Evolutionary conservation across 2,329 filamentous ascomycete genomes (phyloP), one percentile per base, ranked within the genome.

Genomic region (Tolypocladium guangdongense): DNA sequence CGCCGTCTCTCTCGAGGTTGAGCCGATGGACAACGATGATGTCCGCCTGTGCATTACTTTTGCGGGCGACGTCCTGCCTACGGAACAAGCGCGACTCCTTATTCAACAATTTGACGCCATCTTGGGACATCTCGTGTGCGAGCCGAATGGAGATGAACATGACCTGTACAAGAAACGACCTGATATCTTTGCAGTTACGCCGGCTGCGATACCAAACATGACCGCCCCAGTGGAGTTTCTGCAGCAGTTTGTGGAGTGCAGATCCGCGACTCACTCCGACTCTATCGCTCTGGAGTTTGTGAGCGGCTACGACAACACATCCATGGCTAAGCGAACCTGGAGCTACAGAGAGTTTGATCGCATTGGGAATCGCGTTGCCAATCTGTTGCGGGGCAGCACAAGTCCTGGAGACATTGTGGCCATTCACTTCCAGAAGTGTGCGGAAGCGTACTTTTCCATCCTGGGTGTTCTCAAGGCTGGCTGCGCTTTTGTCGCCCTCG

Each of bases 381-480:
- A 85, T 52, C 65, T 91, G 14, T 71, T 95, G 1, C 64, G 73
- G 1, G 59, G 66, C 0, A 66, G 74, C 22, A 77, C 81, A 0
- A 57, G 65, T 0, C 72, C 79, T 0, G 85, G 87, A 72, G 66
- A 63, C 30, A 81, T 91, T 5, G 74, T 95, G 24, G 88, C 83
- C 0, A 77, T 92, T 10, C 90, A 87, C 63, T 95, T 95, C 62
- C 83, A 90, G 53, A 95, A 95, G 64, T 91, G 86, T 56, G 84
- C 90, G 0, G 86, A 92, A 63, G 90, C 89, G 0, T 91, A 88
- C 38, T 88, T 93, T 61, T 80, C 86, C 0, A 90, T 95, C 39
- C 72, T 95, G 2, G 90, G 89, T 1, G 84, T 93, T 52, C 71
- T 95, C 35, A 95, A 95, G 65, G 82, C 86, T 7, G 90, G 90